These are phyloP conservation scores for Limnomonas spitsbergensis DNA, from an alignment of 139 green algal genomes.

Conservation along the genomic window DNA sequence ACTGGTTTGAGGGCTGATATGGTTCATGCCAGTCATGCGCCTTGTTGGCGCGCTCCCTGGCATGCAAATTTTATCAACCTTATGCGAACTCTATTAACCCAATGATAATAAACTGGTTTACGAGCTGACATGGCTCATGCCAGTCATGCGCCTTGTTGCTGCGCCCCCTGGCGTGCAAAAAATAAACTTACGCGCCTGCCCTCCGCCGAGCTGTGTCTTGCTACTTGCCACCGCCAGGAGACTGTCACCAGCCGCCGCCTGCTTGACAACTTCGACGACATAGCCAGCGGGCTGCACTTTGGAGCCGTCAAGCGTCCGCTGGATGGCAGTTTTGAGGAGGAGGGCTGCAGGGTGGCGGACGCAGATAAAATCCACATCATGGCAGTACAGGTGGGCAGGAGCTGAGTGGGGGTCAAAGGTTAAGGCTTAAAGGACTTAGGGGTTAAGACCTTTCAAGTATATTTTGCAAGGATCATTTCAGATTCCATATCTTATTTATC, in stretches of 20 bases:
- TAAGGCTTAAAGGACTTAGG: not conserved
- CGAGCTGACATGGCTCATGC: no score
- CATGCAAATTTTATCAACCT: no score
- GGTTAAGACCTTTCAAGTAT: not conserved
- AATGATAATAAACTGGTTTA: no score
- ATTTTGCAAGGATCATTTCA: not conserved
- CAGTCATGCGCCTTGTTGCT: no score
- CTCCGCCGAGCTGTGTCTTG: no score
- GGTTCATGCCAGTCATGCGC: no score
- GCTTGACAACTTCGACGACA: constrained; percentile 36
- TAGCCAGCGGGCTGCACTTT: constrained; percentile 15
- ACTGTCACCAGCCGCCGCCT: constrained; percentile 31
- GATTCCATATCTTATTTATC: not conserved
- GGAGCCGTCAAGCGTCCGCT: constrained; percentile 18
- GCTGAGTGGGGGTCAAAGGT: not conserved
- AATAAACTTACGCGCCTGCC: no score
- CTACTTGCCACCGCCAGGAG: constrained; percentile 19
- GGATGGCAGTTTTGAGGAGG: constrained; percentile 29
- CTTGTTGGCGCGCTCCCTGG: no score
- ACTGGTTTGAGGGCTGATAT: no score
- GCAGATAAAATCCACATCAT: constrained; percentile 27
- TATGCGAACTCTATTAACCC: no score
- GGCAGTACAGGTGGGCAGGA: constrained; percentile 25
- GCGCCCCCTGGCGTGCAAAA: no score
- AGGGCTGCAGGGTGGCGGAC: constrained; percentile 16